A percentile compares a stretch with the other conserved stretches of the same genome.
These are phyloP conservation scores for Tieghemiomyces parasiticus DNA, from an alignment of 192 early-diverging fungal species.

Conservation along the genomic window DNA sequence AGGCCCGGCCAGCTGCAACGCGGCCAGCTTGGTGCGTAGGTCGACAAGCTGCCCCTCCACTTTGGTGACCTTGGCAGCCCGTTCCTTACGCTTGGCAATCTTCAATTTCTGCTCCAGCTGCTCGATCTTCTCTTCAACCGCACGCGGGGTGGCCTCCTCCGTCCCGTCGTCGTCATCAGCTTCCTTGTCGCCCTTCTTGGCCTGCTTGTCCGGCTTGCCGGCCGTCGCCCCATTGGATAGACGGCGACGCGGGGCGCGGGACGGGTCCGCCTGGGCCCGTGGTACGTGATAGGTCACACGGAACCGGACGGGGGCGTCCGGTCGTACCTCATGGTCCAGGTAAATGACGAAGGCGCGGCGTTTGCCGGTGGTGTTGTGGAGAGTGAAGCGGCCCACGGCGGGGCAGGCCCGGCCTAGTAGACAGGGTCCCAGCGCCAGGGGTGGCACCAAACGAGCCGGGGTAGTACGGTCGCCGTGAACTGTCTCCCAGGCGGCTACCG, in stretches of 20 bases:
- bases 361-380: slow-evolving; percentile 74
- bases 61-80: slow-evolving; percentile 75
- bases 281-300: neutral
- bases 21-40: slow-evolving; percentile 32
- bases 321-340: slow-evolving; percentile 4
- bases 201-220: neutral
- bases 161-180: slow-evolving; percentile 35
- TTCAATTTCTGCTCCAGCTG: slow-evolving; percentile 93
- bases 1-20: too few species aligned
- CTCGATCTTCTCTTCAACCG: slow-evolving; percentile 92
- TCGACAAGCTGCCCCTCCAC: slow-evolving; percentile 58
- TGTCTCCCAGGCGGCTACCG: too few species aligned
- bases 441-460: too few species aligned
- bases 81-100: slow-evolving; percentile 82
- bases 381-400: slow-evolving; percentile 41
- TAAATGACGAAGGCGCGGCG: slow-evolving; percentile 46
- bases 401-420: slow-evolving; percentile 33
- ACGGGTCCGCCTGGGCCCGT: too few species aligned
- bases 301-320: neutral
- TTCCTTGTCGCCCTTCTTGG: slow-evolving; percentile 32
- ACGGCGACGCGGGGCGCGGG: too few species aligned
- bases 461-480: too few species aligned
- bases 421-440: slow-evolving; percentile 45
- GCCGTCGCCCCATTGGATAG: too few species aligned
- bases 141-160: slow-evolving; percentile 27